These are phyloP conservation scores for Houttuynia cordata DNA, from an alignment of 164 flowering plant genomes.

Conservation along the genomic window DNA sequence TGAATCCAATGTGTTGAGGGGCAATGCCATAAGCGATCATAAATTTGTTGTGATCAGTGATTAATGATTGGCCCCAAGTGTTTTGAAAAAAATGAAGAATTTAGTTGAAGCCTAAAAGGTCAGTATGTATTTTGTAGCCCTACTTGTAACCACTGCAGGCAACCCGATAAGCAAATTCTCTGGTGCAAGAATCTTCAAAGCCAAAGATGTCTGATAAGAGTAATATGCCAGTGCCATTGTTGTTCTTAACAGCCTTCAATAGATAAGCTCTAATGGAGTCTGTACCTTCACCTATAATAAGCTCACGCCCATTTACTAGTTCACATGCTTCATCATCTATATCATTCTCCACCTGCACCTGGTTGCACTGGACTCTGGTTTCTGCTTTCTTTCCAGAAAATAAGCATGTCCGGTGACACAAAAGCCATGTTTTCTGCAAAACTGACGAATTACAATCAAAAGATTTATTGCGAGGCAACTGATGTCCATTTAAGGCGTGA, in stretches of 20 bases:
- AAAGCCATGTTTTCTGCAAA: slow-evolving; percentile 41
- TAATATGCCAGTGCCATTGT: slow-evolving; percentile 64
- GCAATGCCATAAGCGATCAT: too few relatives aligned
- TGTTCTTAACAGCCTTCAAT: slow-evolving; percentile 75
- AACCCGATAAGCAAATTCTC: slow-evolving; percentile 84
- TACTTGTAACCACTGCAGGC: slow-evolving; percentile 98
- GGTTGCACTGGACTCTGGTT: slow-evolving; percentile 22
- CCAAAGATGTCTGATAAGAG: slow-evolving; percentile 77
- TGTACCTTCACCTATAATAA: slow-evolving; percentile 51
- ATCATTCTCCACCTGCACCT: slow-evolving; percentile 33
- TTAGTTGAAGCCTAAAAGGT: not conserved
- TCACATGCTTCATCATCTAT: slow-evolving; percentile 70
- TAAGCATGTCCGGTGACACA: slow-evolving; percentile 10
- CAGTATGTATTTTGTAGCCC: not conserved
- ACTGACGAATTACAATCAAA: slow-evolving; percentile 47
- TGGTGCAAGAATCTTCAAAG: slow-evolving; percentile 64
- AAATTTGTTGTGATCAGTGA: too few relatives aligned
- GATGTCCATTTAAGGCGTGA: not conserved
- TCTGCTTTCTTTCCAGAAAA: slow-evolving; percentile 9
- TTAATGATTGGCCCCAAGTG: too few relatives aligned
- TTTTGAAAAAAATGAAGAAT: too few relatives aligned
- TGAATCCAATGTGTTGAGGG: too few relatives aligned
- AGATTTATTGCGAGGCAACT: slow-evolving; percentile 1
- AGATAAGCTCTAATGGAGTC: slow-evolving; percentile 51
- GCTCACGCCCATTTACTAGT: slow-evolving; percentile 64